Evolutionary conservation across 1,284 basidiomycete genomes (phyloP).

Genomic region (Pholiota adiposa): DNA sequence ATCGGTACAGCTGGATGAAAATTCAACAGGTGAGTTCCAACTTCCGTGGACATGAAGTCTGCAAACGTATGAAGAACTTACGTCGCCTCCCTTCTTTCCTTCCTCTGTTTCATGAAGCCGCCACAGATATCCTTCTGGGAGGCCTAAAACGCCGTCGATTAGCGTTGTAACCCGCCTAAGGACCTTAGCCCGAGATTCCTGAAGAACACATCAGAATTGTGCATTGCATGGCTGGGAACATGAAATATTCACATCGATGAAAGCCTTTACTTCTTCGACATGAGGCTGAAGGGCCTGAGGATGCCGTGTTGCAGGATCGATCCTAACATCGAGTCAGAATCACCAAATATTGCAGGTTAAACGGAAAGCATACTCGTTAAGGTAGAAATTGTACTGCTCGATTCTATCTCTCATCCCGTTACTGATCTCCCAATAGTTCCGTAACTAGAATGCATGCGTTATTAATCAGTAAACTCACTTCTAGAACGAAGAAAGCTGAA

Average conservation of each 20-base stretch:
- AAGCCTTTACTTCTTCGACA: slow-evolving; percentile 38
- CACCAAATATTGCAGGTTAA: not conserved
- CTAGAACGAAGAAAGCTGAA: not conserved
- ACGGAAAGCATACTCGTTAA: slow-evolving; percentile 26
- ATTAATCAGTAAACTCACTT: not conserved
- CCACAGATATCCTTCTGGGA: slow-evolving; percentile 38
- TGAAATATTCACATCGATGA: slow-evolving; percentile 17
- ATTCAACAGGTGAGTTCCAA: too few species aligned
- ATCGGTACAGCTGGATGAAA: slow-evolving; percentile 40
- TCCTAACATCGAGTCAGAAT: slow-evolving; percentile 19
- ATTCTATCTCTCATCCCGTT: slow-evolving; percentile 41
- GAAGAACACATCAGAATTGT: not conserved
- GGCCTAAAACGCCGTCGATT: slow-evolving; percentile 36
- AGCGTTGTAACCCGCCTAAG: slow-evolving; percentile 32
- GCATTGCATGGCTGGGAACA: not conserved
- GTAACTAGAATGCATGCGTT: slow-evolving; percentile 10
- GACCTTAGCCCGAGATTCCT: slow-evolving; percentile 35
- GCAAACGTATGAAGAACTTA: too few species aligned
- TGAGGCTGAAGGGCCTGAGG: slow-evolving; percentile 35
- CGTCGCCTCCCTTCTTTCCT: slow-evolving; percentile 36
- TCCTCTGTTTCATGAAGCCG: slow-evolving; percentile 32
- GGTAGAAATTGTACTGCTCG: slow-evolving; percentile 42
- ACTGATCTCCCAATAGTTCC: slow-evolving; percentile 36
- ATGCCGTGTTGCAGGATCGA: slow-evolving; percentile 34
- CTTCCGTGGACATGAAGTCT: too few species aligned